A percentile compares a stretch with the other conserved stretches of the same genome.
Conservation (phyloP, 805 yeast species). For the Nakazawaea wickerhamii region DNA sequence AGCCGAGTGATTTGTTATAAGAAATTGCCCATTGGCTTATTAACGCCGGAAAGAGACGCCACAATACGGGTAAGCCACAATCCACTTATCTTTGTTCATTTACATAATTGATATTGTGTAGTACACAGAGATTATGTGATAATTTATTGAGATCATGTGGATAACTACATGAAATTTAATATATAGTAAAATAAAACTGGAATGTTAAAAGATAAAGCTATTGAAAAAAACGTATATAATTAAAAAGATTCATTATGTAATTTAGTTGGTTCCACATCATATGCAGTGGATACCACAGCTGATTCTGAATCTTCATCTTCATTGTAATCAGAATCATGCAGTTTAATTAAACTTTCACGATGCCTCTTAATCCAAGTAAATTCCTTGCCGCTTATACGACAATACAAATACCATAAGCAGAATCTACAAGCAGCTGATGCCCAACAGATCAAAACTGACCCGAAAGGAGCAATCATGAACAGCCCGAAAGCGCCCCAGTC, state of each 20-base stretch:
- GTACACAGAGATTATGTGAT: too few relatives aligned
- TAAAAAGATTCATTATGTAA: too few relatives aligned
- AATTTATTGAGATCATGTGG: too few relatives aligned
- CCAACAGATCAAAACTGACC: slow-evolving; percentile 59
- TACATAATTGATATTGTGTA: too few relatives aligned
- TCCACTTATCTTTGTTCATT: too few relatives aligned
- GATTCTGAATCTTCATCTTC: slow-evolving; percentile 2
- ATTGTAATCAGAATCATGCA: background rate
- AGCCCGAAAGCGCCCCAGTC: slow-evolving; percentile 98
- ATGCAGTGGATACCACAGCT: too few relatives aligned
- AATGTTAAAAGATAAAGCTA: too few relatives aligned
- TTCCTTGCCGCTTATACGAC: slow-evolving; percentile 30
- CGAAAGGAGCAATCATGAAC: slow-evolving; percentile 84
- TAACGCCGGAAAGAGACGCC: background rate
- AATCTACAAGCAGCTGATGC: slow-evolving; percentile 47
- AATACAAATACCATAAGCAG: slow-evolving; percentile 23
- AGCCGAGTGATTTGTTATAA: slow-evolving; percentile 1
- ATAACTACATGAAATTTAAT: too few relatives aligned
- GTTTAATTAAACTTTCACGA: background rate
- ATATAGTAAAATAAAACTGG: too few relatives aligned
- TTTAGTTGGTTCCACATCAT: too few relatives aligned
- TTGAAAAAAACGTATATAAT: too few relatives aligned
- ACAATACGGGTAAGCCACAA: background rate
- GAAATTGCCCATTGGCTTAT: background rate
- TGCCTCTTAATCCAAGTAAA: slow-evolving; percentile 38